Conservation (phyloP, 192 early-diverging fungal genomes). For the Dissophora globulifera region DNA sequence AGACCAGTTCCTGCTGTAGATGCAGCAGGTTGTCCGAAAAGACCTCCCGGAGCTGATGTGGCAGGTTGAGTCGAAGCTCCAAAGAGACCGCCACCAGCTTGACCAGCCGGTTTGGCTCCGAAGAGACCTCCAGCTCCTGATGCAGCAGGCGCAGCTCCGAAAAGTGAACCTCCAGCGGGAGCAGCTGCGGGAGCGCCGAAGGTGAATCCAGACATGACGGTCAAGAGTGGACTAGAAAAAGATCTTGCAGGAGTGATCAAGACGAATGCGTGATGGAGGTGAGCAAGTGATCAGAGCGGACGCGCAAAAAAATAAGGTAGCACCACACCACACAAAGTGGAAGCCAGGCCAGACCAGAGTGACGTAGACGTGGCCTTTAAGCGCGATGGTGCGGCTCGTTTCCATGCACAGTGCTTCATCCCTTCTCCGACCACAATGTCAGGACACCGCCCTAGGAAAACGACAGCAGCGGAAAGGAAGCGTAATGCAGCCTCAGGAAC, state of each 20-base stretch:
- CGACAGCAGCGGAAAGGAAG: constrained; percentile 24
- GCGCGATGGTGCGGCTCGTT: neutral
- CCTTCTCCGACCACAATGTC: constrained; percentile 10
- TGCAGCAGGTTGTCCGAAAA: constrained; percentile 13
- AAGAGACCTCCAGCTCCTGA: constrained; percentile 35
- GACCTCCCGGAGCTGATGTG: constrained; percentile 18
- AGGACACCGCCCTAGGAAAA: constrained; percentile 44
- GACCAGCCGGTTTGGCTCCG: constrained; percentile 29
- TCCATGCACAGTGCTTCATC: neutral
- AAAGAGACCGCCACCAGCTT: constrained; percentile 22
- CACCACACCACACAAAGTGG: no score
- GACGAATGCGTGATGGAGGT: no score
- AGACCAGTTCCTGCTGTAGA: constrained; percentile 24
- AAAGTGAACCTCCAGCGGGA: constrained; percentile 28
- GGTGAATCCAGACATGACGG: constrained; percentile 48
- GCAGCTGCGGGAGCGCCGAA: constrained; percentile 41
- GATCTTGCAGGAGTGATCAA: no score
- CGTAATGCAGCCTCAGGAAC: constrained; percentile 14
- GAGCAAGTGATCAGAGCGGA: no score
- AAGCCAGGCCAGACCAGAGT: no score
- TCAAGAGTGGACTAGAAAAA: neutral
- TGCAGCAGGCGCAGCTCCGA: constrained; percentile 39
- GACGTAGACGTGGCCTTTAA: no score
- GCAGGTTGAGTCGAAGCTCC: constrained; percentile 22
- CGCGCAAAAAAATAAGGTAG: no score